Evolutionary conservation across 345 rosid species (phyloP).

Genomic region (Isatis tinctoria): DNA sequence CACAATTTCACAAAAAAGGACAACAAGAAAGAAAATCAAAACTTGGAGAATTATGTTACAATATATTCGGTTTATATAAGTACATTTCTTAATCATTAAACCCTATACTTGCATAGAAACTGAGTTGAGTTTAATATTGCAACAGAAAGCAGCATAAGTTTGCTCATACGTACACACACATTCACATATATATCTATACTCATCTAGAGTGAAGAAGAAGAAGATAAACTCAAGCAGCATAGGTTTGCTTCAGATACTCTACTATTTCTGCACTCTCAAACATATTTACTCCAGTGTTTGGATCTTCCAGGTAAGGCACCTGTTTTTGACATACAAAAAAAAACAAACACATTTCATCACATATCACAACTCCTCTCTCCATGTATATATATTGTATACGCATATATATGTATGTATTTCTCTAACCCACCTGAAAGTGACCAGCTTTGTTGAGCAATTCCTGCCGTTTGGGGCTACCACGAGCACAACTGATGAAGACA

Average conservation of each 20-base stretch:
- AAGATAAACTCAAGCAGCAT: conserved; percentile 40
- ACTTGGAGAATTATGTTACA: background rate
- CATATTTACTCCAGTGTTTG: conserved; percentile 86
- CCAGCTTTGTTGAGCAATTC: conserved; percentile 53
- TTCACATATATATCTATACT: background rate
- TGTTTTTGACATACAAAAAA: conserved; percentile 20
- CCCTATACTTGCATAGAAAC: background rate
- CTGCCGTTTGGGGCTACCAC: conserved; percentile 85
- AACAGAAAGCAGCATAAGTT: background rate
- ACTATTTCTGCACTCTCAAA: conserved; percentile 91
- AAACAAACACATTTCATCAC: background rate
- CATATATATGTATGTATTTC: background rate
- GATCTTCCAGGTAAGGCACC: conserved; percentile 90
- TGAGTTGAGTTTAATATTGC: background rate
- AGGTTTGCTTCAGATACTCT: conserved; percentile 77
- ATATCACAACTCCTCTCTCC: background rate
- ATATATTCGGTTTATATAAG: background rate
- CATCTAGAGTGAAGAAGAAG: background rate
- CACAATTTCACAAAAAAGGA: background rate
- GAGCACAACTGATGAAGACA: conserved; percentile 57
- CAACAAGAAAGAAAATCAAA: background rate
- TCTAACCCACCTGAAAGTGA: conserved; percentile 64
- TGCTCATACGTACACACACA: background rate
- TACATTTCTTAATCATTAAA: background rate
- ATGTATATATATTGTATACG: background rate